Percentiles rank a stretch among this genome's conserved stretches.
These are phyloP conservation scores for Aaosphaeria arxii DNA, from an alignment of 2,329 filamentous ascomycete species.

Conservation along the genomic window DNA sequence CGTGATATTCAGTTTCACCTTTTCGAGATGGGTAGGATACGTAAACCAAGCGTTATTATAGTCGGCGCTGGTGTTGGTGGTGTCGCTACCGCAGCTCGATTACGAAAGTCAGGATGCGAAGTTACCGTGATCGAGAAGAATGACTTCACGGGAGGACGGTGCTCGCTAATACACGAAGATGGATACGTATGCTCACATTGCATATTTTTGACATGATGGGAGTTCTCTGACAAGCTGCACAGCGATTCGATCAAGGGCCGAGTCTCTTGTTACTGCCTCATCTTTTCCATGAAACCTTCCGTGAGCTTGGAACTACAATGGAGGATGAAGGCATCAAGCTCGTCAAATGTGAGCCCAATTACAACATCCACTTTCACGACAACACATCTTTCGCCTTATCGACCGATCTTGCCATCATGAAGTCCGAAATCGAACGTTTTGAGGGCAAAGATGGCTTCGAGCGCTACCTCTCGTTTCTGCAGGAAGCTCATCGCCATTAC, in stretches of 20 bases:
- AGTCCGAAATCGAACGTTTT: slow-evolving; percentile 67
- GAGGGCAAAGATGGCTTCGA: slow-evolving; percentile 70
- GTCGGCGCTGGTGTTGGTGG: slow-evolving; percentile 69
- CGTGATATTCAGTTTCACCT: too few species aligned
- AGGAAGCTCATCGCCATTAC: slow-evolving; percentile 68
- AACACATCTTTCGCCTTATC: slow-evolving; percentile 62
- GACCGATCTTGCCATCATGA: slow-evolving; percentile 69
- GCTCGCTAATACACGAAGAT: slow-evolving; percentile 60
- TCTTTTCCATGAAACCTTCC: slow-evolving; percentile 67
- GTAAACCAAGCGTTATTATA: slow-evolving; percentile 19
- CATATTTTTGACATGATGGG: neutral
- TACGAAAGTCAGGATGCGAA: slow-evolving; percentile 66
- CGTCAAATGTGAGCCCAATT: slow-evolving; percentile 72
- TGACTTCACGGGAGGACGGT: slow-evolving; percentile 67
- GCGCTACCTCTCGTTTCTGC: slow-evolving; percentile 64
- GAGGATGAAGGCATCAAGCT: slow-evolving; percentile 65
- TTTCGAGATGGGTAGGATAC: neutral
- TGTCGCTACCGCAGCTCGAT: slow-evolving; percentile 67
- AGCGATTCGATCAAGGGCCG: slow-evolving; percentile 73
- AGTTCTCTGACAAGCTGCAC: neutral
- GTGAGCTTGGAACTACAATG: slow-evolving; percentile 65
- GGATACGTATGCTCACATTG: slow-evolving; percentile 48
- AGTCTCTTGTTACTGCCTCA: slow-evolving; percentile 70
- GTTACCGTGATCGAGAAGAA: slow-evolving; percentile 83
- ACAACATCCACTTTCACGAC: slow-evolving; percentile 71